phyloP scores from a whole-genome alignment of 495 filamentous ascomycete genomes.

The Friedmanniomyces endolithicus region DNA sequence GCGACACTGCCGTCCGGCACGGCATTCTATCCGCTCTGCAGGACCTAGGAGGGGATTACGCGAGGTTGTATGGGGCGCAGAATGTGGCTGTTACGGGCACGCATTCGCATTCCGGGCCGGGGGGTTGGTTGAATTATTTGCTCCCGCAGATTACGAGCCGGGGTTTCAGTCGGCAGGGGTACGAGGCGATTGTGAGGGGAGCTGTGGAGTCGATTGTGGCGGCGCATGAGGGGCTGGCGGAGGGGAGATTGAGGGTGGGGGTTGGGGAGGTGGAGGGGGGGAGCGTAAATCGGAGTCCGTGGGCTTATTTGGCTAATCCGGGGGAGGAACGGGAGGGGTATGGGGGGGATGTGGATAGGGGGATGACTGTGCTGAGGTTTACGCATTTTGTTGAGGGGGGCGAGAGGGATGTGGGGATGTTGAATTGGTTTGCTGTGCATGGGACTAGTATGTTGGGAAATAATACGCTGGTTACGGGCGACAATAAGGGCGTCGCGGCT shows the following conservation, averaged over 20 bases:
- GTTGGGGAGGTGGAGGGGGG: slow-evolving; percentile 64
- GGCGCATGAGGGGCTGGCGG: slow-evolving; percentile 63
- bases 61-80: slow-evolving; percentile 55
- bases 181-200: slow-evolving; percentile 81
- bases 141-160: slow-evolving; percentile 85
- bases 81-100: slow-evolving; percentile 90
- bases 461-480: slow-evolving; percentile 81
- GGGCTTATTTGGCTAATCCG: slow-evolving; percentile 84
- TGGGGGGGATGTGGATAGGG: slow-evolving; percentile 69
- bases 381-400: slow-evolving; percentile 50
- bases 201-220: slow-evolving; percentile 65
- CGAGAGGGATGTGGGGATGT: slow-evolving; percentile 54
- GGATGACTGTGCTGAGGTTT: slow-evolving; percentile 73
- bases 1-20: slow-evolving; percentile 81
- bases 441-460: slow-evolving; percentile 87
- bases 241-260: slow-evolving; percentile 61
- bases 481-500: slow-evolving; percentile 94
- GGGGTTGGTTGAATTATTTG: slow-evolving; percentile 91
- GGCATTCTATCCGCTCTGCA: slow-evolving; percentile 66
- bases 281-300: slow-evolving; percentile 84
- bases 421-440: slow-evolving; percentile 92
- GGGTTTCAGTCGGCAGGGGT: slow-evolving; percentile 82
- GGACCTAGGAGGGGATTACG: slow-evolving; percentile 54
- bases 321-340: slow-evolving; percentile 64
- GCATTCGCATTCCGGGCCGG: slow-evolving; percentile 86